Percentiles rank a stretch among this genome's conserved stretches.
Conservation (phyloP, 192 early-diverging fungal genomes). For the Backusella mclennaniae region DNA sequence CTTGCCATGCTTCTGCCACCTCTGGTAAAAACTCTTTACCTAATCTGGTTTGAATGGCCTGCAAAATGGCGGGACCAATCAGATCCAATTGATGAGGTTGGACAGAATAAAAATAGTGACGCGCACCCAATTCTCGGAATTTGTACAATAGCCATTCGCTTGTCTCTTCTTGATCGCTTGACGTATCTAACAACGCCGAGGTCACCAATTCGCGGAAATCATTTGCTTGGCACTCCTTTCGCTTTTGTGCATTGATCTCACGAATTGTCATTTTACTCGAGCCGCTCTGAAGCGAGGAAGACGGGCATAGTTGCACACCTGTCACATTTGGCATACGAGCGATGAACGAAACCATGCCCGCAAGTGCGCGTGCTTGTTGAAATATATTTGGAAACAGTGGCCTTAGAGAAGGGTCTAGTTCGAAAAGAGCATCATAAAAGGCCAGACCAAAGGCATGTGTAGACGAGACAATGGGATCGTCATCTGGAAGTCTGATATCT, state of each 20-base stretch:
- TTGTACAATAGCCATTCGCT: constrained; percentile 9
- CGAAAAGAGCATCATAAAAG: constrained; percentile 20
- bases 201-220: neutral
- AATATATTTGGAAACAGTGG: constrained; percentile 17
- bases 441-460: constrained; percentile 22
- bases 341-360: constrained; percentile 22
- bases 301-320: neutral
- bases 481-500: constrained; percentile 10
- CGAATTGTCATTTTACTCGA: neutral
- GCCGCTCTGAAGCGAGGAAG: neutral
- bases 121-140: constrained; percentile 8
- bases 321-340: neutral
- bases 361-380: constrained; percentile 22
- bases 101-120: constrained; percentile 6
- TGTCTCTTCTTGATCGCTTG: neutral
- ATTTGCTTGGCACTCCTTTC: neutral
- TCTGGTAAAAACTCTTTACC: constrained; percentile 17
- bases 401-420: constrained; percentile 14
- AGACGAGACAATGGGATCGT: constrained; percentile 15
- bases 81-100: constrained; percentile 15
- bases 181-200: neutral
- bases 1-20: constrained; percentile 20
- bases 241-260: constrained; percentile 5
- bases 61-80: constrained; percentile 14
- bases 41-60: constrained; percentile 1